These are phyloP conservation scores for Diaporthe sp. DNA, from an alignment of 2,329 filamentous ascomycete species.

Conservation along the genomic window DNA sequence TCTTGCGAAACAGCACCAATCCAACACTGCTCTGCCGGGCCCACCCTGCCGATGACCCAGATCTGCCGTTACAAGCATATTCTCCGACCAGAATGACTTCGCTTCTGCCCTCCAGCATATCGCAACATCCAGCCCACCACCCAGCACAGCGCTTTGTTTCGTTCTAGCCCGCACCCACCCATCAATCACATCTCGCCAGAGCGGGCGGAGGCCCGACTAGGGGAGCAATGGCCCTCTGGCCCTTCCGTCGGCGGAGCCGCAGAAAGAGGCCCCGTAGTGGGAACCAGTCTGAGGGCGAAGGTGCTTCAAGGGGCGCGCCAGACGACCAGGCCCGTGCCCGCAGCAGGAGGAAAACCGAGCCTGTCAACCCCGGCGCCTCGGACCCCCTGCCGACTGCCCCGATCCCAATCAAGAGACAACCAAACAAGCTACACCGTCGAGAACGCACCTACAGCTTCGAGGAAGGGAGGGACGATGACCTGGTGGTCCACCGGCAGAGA, in stretches of 20 bases:
- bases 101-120: constrained; percentile 35
- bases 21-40: constrained; percentile 17
- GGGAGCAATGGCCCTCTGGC: constrained; percentile 81
- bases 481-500: constrained; percentile 56
- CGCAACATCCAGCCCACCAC: constrained; percentile 34
- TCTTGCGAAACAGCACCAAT: constrained; percentile 22
- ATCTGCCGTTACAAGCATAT: constrained; percentile 27
- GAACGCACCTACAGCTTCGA: constrained; percentile 73
- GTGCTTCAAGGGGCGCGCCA: constrained; percentile 45
- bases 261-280: constrained; percentile 70
- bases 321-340: constrained; percentile 48
- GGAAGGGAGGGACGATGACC: constrained; percentile 69
- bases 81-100: constrained; percentile 42
- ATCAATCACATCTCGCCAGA: constrained; percentile 18
- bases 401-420: constrained; percentile 58
- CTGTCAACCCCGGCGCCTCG: constrained; percentile 44
- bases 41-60: constrained; percentile 39
- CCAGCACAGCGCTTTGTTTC: constrained; percentile 24
- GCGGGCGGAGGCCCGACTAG: constrained; percentile 36
- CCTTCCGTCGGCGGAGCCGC: constrained; percentile 81
- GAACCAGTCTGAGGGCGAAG: constrained; percentile 68
- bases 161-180: constrained; percentile 29
- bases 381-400: constrained; percentile 42
- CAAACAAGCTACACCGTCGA: constrained; percentile 64
- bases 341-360: constrained; percentile 52